Evolutionary conservation across 352 stramenopile genomes (phyloP).

Genomic region (Phytophthora ramorum): DNA sequence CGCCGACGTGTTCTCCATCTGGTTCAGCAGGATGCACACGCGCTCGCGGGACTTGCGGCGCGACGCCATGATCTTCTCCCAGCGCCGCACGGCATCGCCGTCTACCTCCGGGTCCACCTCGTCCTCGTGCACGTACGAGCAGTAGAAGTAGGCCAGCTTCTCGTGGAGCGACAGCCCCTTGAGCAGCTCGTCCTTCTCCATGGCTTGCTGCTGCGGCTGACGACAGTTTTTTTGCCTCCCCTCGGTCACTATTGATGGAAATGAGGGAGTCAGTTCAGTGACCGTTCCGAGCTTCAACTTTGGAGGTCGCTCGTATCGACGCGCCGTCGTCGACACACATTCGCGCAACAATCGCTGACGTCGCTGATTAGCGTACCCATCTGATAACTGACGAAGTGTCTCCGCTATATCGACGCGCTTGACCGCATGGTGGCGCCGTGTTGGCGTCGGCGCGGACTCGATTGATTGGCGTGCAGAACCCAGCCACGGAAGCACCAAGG

Average conservation of each 20-base stretch:
- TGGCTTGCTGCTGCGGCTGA: conserved; percentile 13
- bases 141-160: conserved; percentile 81
- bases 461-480: conserved; percentile 7
- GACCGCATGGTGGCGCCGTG: not conserved
- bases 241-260: not conserved
- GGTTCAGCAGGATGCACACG: conserved; percentile 63
- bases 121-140: conserved; percentile 74
- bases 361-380: not conserved
- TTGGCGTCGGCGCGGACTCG: not conserved
- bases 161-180: conserved; percentile 67
- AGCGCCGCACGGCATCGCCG: conserved; percentile 53
- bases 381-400: conserved; percentile 10
- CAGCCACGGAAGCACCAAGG: not conserved
- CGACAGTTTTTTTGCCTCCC: conserved; percentile 7
- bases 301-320: conserved; percentile 18
- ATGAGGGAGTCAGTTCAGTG: not conserved
- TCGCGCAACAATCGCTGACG: conserved; percentile 24
- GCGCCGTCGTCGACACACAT: conserved; percentile 11
- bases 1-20: conserved; percentile 72
- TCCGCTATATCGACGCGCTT: conserved; percentile 12
- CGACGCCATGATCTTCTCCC: conserved; percentile 67
- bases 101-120: conserved; percentile 55
- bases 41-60: conserved; percentile 70
- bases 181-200: conserved; percentile 39
- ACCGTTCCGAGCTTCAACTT: not conserved